These are phyloP conservation scores for Lagerstroemia fauriei DNA, from an alignment of 441 rosid genomes.

Conservation along the genomic window DNA sequence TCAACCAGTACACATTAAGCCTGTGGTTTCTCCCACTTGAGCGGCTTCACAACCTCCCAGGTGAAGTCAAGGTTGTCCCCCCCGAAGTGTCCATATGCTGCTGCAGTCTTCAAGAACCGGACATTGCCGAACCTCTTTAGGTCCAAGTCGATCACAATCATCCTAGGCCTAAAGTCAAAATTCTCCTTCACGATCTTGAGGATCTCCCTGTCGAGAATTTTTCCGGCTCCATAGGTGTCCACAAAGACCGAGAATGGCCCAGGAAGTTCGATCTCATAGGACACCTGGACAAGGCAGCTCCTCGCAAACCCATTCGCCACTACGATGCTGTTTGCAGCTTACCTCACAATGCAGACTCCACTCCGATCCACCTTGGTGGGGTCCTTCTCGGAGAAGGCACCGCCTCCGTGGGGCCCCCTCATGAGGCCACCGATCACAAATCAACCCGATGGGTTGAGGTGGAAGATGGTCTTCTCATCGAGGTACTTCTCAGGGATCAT, in stretches of 20 bases:
- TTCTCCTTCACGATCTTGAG: slow-evolving; percentile 66
- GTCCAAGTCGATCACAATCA: slow-evolving; percentile 57
- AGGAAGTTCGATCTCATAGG: slow-evolving; percentile 66
- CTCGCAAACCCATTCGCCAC: slow-evolving; percentile 62
- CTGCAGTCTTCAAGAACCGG: slow-evolving; percentile 65
- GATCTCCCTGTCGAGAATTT: slow-evolving; percentile 62
- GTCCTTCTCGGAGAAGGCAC: slow-evolving; percentile 64
- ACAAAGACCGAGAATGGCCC: slow-evolving; percentile 62
- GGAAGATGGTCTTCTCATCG: slow-evolving; percentile 69
- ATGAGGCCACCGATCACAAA: slow-evolving; percentile 72
- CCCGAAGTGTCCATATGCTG: slow-evolving; percentile 67
- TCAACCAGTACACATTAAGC: slow-evolving; percentile 19
- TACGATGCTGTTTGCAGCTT: slow-evolving; percentile 71
- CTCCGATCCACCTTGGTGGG: slow-evolving; percentile 64
- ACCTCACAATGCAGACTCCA: slow-evolving; percentile 62
- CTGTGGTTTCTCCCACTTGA: slow-evolving; percentile 53
- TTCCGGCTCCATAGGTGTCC: slow-evolving; percentile 54
- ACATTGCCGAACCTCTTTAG: slow-evolving; percentile 63
- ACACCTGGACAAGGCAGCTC: slow-evolving; percentile 61
- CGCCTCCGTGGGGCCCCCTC: slow-evolving; percentile 78
- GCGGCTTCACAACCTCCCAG: slow-evolving; percentile 68
- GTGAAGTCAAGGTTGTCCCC: slow-evolving; percentile 62
- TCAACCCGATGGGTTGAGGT: slow-evolving; percentile 64
- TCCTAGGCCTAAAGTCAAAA: slow-evolving; percentile 67
- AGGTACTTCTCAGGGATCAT: slow-evolving; percentile 60